phyloP scores from a whole-genome alignment of 139 green algal genomes.

The Pleodorina starrii region DNA sequence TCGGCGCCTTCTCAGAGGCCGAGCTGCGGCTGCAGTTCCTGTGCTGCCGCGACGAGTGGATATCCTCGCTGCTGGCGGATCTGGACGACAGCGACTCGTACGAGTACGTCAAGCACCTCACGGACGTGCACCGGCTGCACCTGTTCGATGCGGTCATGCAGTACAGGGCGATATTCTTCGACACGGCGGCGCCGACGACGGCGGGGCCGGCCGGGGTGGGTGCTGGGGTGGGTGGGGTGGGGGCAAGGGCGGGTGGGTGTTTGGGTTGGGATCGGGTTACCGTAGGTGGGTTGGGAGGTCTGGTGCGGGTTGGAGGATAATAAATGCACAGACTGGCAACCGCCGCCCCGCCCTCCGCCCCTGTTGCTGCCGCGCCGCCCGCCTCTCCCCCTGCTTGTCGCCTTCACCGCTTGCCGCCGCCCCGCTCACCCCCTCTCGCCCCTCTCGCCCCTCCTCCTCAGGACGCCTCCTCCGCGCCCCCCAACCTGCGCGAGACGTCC shows the following conservation, averaged over 20 bases:
- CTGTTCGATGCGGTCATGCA: slow-evolving; percentile 99
- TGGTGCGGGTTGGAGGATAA: too few relatives aligned
- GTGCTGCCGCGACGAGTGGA: slow-evolving; percentile 76
- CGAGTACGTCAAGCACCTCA: slow-evolving; percentile 94
- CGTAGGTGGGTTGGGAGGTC: too few relatives aligned
- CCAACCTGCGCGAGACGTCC: slow-evolving; percentile 66
- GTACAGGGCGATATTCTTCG: slow-evolving; percentile 97
- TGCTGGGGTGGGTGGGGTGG: not conserved
- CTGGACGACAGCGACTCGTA: slow-evolving; percentile 82
- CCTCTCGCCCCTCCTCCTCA: too few relatives aligned
- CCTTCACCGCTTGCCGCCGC: too few relatives aligned
- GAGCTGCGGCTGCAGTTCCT: slow-evolving; percentile 92
- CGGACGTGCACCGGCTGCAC: slow-evolving; percentile 96
- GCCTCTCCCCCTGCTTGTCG: too few relatives aligned
- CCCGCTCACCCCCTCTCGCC: too few relatives aligned
- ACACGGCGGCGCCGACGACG: slow-evolving; percentile 54
- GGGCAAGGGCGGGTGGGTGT: too few relatives aligned
- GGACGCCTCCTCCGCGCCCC: not conserved
- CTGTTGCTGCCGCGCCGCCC: too few relatives aligned
- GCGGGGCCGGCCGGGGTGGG: not conserved
- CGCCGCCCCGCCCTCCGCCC: too few relatives aligned
- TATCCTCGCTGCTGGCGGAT: slow-evolving; percentile 81
- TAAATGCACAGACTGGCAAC: too few relatives aligned
- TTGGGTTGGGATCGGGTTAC: too few relatives aligned
- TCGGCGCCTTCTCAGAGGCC: slow-evolving; percentile 86